These are phyloP conservation scores for Mycena belliarum DNA, from an alignment of 768 basidiomycete genomes.

Conservation along the genomic window DNA sequence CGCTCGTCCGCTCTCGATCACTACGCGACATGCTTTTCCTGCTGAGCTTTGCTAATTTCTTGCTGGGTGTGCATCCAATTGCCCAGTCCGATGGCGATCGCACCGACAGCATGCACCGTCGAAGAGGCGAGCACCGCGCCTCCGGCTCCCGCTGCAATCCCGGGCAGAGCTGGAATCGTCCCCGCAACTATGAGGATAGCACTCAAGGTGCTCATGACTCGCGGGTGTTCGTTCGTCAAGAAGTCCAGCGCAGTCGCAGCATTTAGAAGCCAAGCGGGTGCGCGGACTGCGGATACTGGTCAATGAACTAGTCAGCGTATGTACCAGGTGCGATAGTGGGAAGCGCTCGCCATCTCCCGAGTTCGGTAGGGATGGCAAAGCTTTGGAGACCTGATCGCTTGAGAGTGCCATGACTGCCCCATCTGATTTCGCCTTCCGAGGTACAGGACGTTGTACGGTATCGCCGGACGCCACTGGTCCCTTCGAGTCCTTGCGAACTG, in stretches of 20 bases:
- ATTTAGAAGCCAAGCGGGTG: constrained; percentile 76
- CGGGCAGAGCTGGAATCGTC: constrained; percentile 71
- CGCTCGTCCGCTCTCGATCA: too few relatives aligned
- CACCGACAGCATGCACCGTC: constrained; percentile 77
- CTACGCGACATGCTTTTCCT: too few relatives aligned
- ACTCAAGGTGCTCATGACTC: constrained; percentile 70
- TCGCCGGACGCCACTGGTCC: constrained; percentile 31
- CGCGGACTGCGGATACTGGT: constrained; percentile 51
- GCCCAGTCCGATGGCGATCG: constrained; percentile 75
- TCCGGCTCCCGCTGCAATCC: constrained; percentile 65
- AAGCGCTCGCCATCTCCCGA: constrained; percentile 12
- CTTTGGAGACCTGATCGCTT: constrained; percentile 8
- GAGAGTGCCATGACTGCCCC: constrained; percentile 12
- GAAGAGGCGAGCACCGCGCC: constrained; percentile 73
- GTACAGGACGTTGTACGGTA: constrained; percentile 29
- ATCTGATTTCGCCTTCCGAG: constrained; percentile 30
- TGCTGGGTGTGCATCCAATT: constrained; percentile 53
- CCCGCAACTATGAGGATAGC: constrained; percentile 81
- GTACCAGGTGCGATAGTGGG: neutral
- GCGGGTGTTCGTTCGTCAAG: constrained; percentile 74
- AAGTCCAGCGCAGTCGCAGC: constrained; percentile 75
- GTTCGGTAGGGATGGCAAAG: constrained; percentile 8
- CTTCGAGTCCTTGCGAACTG: constrained; percentile 31
- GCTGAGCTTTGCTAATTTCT: constrained; percentile 32
- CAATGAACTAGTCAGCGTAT: too few relatives aligned